Evolutionary conservation across 2,329 filamentous ascomycete genomes (phyloP).

Genomic region (Fusarium newnesense): DNA sequence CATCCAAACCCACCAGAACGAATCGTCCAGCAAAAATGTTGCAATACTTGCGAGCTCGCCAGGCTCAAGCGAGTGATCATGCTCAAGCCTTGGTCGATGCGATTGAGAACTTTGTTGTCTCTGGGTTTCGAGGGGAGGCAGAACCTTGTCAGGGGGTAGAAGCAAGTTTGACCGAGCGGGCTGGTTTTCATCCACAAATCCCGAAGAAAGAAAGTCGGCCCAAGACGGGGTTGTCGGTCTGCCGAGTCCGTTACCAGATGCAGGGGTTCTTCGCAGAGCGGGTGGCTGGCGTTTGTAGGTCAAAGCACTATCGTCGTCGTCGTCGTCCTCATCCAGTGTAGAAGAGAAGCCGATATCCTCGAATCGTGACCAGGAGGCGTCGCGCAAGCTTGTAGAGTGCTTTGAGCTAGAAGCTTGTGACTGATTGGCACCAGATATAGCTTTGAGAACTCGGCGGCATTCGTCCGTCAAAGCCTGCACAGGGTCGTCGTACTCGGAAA

Average conservation of each 20-base stretch:
- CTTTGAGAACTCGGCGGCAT: constrained; percentile 87
- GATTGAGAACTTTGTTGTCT: constrained; percentile 89
- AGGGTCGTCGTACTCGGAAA: constrained; percentile 90
- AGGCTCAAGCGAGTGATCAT: constrained; percentile 77
- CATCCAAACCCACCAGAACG: constrained; percentile 99
- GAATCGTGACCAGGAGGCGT: constrained; percentile 96
- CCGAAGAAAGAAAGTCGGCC: constrained; percentile 96
- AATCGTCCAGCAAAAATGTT: constrained; percentile 86
- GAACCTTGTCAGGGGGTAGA: constrained; percentile 89
- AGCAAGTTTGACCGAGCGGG: constrained; percentile 71
- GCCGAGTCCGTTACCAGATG: constrained; percentile 74
- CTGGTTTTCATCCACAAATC: constrained; percentile 84
- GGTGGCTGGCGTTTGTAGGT: constrained; percentile 51
- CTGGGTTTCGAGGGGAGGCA: constrained; percentile 82
- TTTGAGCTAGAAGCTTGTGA: constrained; percentile 78
- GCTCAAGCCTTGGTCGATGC: constrained; percentile 77
- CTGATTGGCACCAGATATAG: constrained; percentile 89
- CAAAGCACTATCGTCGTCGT: constrained; percentile 66
- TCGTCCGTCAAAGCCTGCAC: constrained; percentile 90
- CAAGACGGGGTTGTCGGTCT: constrained; percentile 96
- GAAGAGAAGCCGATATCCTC: constrained; percentile 93
- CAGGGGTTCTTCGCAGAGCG: constrained; percentile 72
- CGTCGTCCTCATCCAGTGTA: constrained; percentile 75
- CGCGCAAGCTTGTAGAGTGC: constrained; percentile 76
- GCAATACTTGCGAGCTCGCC: constrained; percentile 95